Conservation (phyloP, 225 moss, liverwort and hornwort genomes). For the Pseudisothecium myosuroides region DNA sequence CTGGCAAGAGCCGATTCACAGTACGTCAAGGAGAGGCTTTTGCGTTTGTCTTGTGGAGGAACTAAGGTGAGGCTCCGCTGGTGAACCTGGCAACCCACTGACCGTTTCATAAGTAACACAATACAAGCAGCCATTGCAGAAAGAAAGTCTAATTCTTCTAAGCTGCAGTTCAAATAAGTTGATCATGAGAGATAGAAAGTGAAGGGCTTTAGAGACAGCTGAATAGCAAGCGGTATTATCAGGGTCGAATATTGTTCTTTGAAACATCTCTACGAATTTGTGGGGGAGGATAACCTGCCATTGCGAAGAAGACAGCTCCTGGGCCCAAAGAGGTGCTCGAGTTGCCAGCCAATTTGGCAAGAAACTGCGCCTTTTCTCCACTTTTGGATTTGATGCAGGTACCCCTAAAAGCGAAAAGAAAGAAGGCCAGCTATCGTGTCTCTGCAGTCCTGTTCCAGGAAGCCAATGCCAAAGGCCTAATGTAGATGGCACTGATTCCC, state of each 20-base stretch:
- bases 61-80: conserved; percentile 32
- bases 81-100: conserved; percentile 20
- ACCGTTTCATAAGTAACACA: not conserved
- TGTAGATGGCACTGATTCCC: not conserved
- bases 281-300: conserved; percentile 47
- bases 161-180: not conserved
- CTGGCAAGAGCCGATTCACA: conserved; percentile 37
- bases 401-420: conserved; percentile 19
- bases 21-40: conserved; percentile 22
- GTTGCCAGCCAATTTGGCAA: conserved; percentile 26
- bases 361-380: conserved; percentile 9
- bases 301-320: conserved; percentile 33
- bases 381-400: not conserved
- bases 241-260: not conserved
- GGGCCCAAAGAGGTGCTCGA: conserved; percentile 28
- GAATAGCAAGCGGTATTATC: not conserved
- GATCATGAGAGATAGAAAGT: not conserved
- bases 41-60: conserved; percentile 5
- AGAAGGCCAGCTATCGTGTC: conserved; percentile 32
- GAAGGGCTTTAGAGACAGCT: not conserved
- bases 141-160: not conserved
- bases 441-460: conserved; percentile 6
- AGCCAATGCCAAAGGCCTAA: conserved; percentile 52
- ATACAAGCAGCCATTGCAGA: not conserved
- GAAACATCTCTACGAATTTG: not conserved